Evolutionary conservation across 805 yeast genomes (phyloP).

Genomic region (Lipomyces lipofer): DNA sequence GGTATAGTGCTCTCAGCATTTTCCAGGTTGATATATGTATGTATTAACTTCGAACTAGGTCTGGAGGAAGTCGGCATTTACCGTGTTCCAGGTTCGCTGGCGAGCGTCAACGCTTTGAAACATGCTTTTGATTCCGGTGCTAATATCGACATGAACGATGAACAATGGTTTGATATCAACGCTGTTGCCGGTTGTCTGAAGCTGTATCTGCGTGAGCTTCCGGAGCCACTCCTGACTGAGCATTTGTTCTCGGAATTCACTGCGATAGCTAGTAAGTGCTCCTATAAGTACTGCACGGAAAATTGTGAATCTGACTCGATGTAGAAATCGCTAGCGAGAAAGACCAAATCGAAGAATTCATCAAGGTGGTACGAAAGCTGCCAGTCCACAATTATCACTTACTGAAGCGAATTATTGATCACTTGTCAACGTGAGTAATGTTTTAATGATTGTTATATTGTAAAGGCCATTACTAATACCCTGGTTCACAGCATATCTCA

Average conservation of each 20-base stretch:
- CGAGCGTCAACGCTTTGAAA: constrained; percentile 55
- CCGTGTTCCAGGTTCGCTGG: constrained; percentile 67
- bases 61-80: constrained; percentile 88
- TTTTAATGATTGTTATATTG: not conserved
- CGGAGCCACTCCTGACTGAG: constrained; percentile 78
- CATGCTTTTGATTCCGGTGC: constrained; percentile 56
- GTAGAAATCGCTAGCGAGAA: constrained; percentile 13
- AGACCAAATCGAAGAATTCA: constrained; percentile 13
- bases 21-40: not conserved
- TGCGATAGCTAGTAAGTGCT: constrained; percentile 64
- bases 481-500: constrained; percentile 49
- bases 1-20: constrained; percentile 3
- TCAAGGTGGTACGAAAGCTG: constrained; percentile 44
- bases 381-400: constrained; percentile 70
- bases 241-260: constrained; percentile 64
- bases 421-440: constrained; percentile 53
- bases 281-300: not conserved
- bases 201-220: constrained; percentile 78
- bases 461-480: not conserved
- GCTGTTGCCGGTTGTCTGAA: constrained; percentile 84
- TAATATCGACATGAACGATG: constrained; percentile 49
- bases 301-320: not conserved
- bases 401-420: constrained; percentile 64
- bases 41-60: constrained; percentile 48
- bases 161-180: constrained; percentile 74